Evolutionary conservation across 1,284 basidiomycete genomes (phyloP).

Genomic region (Coriolopsis trogii): DNA sequence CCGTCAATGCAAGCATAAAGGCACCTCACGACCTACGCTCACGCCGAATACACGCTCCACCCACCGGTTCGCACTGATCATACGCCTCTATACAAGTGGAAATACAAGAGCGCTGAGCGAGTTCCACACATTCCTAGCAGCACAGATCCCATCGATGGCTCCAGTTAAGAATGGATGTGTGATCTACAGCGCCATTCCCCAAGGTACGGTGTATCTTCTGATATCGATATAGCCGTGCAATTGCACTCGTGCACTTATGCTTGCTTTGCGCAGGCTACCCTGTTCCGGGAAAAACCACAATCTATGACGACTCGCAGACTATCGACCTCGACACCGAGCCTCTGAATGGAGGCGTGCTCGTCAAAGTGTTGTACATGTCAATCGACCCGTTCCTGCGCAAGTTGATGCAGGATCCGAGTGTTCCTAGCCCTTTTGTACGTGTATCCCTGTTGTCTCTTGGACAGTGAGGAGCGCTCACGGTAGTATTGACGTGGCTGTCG

Average conservation of each 20-base stretch:
- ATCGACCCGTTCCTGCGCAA: conserved; percentile 52
- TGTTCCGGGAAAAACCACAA: conserved; percentile 44
- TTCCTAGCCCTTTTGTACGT: conserved; percentile 10
- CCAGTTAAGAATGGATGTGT: not conserved
- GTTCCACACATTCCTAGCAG: no score
- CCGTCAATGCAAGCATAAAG: no score
- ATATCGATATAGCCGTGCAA: no score
- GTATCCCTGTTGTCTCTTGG: not conserved
- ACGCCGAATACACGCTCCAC: no score
- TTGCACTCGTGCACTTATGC: no score
- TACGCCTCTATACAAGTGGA: no score
- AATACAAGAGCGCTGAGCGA: no score
- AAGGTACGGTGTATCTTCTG: no score
- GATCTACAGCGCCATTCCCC: no score
- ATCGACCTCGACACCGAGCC: conserved; percentile 54
- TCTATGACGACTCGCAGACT: conserved; percentile 48
- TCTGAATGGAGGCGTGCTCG: conserved; percentile 53
- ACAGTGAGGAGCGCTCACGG: not conserved
- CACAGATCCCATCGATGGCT: no score
- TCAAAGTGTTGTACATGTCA: conserved; percentile 49
- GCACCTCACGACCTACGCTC: no score
- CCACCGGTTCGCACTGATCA: no score
- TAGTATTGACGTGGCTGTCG: not conserved
- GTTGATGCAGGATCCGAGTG: conserved; percentile 35
- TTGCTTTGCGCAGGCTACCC: conserved; percentile 47